Base-by-base conservation (phyloP, 257 asterid genomes). In the Fraxinus anomala region DNA sequence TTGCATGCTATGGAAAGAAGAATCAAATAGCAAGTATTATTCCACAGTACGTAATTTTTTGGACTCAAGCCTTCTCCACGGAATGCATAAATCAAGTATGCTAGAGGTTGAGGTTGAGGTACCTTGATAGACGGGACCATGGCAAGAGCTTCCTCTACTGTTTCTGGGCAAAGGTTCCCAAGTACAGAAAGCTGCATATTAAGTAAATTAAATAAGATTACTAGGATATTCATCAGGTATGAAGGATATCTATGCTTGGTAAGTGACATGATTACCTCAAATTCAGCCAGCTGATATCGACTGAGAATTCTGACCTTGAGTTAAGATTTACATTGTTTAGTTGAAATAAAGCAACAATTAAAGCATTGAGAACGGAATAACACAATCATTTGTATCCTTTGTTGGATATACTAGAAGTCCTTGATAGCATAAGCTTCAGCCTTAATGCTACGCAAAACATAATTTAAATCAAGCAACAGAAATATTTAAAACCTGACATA, bases 111-210 rank as follows among this genome's bases (percentile, higher is more conserved):
- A 59, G 42, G 74, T 68, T 11, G 81, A 70, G 77, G 83, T 89
- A 94, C 98, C 98, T 93, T 92, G 85, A 93, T 89, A 42, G 98
- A 93, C 4, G 99, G 99, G 79, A 95, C 99, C 97, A 93, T 88
- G 75, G 96, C 91, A 80, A 90, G 89, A 75, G 91, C 99, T 88
- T 95, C 99, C 83, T 93, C 98, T n/a, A 90, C 93, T 4, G 97
- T 91, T 81, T 74, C 51, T 74, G 34, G 54, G 12, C 70, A 54
- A 59, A 77, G 72, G 49, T 42, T 56, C 54, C 59, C 81, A 24
- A 56, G 75, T 28, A 82, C 93, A 83, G 83, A 91, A 23, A 95
- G 99, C 99, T 94, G 91, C 87, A 90, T 24, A 76, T 68, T 11
- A 72, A 71, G 70, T 6, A 13, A 71, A 51, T 76, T 61, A 68